Conservation (phyloP, 768 basidiomycete genomes). For the Russula olivacea region DNA sequence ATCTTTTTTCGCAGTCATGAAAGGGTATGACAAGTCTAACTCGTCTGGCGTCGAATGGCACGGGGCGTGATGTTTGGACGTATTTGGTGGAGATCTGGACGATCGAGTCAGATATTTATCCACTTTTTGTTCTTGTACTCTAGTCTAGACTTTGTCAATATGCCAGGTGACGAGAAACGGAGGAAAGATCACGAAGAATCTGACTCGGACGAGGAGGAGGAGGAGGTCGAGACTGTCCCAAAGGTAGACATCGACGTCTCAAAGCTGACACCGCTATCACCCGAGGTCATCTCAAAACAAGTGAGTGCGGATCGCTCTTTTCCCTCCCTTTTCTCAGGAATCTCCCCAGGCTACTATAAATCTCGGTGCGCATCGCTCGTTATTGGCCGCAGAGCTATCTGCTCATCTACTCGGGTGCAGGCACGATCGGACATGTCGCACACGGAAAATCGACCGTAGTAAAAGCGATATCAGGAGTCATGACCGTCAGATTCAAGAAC, state of each 20-base stretch:
- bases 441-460: conserved; percentile 96
- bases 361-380: conserved; percentile 49
- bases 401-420: conserved; percentile 35
- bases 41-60: no score
- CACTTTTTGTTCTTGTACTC: neutral
- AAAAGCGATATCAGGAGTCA: conserved; percentile 97
- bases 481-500: conserved; percentile 99
- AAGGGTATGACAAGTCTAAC: no score
- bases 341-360: conserved; percentile 81
- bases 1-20: no score
- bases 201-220: conserved; percentile 62
- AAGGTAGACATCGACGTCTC: conserved; percentile 73
- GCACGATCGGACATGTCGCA: conserved; percentile 98
- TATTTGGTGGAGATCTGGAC: conserved; percentile 6
- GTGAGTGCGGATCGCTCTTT: conserved; percentile 37
- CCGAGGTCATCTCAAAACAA: conserved; percentile 88
- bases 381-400: neutral
- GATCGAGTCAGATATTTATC: conserved; percentile 3
- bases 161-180: conserved; percentile 65
- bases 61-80: neutral
- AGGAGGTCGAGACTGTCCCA: conserved; percentile 48
- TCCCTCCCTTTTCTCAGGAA: conserved; percentile 1
- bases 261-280: conserved; percentile 81
- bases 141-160: conserved; percentile 27
- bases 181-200: conserved; percentile 62